These are phyloP conservation scores for Penicillium glabrum DNA, from an alignment of 2,329 filamentous ascomycete genomes.

Conservation along the genomic window DNA sequence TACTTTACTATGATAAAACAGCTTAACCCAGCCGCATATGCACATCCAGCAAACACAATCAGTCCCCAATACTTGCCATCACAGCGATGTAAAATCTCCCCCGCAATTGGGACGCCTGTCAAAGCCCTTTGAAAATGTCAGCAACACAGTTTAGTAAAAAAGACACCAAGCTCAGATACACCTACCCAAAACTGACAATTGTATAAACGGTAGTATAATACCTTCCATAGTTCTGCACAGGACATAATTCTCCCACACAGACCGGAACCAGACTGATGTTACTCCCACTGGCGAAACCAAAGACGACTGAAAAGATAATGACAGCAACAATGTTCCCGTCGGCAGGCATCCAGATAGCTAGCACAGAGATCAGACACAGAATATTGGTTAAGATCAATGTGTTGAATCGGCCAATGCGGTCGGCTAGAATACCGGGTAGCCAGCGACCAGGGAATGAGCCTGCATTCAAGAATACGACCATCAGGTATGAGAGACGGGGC, in stretches of 20 bases:
- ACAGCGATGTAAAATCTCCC: constrained; percentile 30
- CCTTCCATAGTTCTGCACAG: constrained; percentile 41
- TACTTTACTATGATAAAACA: constrained; percentile 10
- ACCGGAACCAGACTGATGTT: constrained; percentile 42
- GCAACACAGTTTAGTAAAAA: background rate
- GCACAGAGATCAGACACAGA: constrained; percentile 23
- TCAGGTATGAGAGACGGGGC: constrained; percentile 26
- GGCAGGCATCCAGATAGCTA: constrained; percentile 31
- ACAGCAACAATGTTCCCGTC: constrained; percentile 16
- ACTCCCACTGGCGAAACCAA: constrained; percentile 40
- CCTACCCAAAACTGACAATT: constrained; percentile 29
- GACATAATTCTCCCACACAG: constrained; percentile 50
- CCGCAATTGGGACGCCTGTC: constrained; percentile 28
- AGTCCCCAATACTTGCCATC: constrained; percentile 28
- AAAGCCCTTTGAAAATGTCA: constrained; percentile 18
- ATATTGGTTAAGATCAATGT: constrained; percentile 28
- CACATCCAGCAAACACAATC: constrained; percentile 19
- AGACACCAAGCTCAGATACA: background rate
- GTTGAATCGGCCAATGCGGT: constrained; percentile 34
- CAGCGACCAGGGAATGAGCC: constrained; percentile 32
- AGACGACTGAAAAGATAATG: constrained; percentile 23
- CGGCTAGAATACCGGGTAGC: constrained; percentile 33
- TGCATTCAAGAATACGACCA: constrained; percentile 34
- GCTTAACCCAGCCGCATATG: constrained; percentile 15
- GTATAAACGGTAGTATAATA: constrained; percentile 38